Percentiles rank a stretch among this genome's conserved stretches.
phyloP scores from a whole-genome alignment of 805 yeast species.

The Priceomyces carsonii region DNA sequence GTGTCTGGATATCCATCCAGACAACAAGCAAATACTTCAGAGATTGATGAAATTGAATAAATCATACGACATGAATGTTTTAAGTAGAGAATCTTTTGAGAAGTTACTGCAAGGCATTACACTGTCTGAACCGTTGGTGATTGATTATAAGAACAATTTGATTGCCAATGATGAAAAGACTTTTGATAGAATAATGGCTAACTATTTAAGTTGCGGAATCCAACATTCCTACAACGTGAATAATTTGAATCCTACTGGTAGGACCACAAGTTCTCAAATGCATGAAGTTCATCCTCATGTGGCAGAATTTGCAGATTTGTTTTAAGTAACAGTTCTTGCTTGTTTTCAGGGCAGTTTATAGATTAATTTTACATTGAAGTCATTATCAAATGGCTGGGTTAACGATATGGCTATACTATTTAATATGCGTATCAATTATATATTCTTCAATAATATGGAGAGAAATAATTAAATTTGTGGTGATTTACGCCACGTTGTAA shows the following conservation, averaged over 20 bases:
- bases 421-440: no score
- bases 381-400: no score
- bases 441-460: no score
- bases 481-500: no score
- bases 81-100: slow-evolving; percentile 12
- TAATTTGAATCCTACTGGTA: background rate
- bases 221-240: slow-evolving; percentile 16
- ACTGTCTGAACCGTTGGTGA: slow-evolving; percentile 22
- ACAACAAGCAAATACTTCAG: slow-evolving; percentile 26
- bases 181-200: slow-evolving; percentile 39
- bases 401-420: no score
- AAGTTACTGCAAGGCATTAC: slow-evolving; percentile 1
- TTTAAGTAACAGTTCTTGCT: slow-evolving; percentile 16
- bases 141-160: slow-evolving; percentile 40
- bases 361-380: slow-evolving; percentile 3
- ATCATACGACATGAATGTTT: slow-evolving; percentile 9
- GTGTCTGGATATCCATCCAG: slow-evolving; percentile 36
- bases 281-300: slow-evolving; percentile 38
- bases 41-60: slow-evolving; percentile 13
- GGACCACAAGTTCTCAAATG: background rate
- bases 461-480: no score
- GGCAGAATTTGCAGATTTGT: slow-evolving; percentile 47
- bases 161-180: slow-evolving; percentile 40
- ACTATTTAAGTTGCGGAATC: slow-evolving; percentile 34
- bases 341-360: slow-evolving; percentile 4